phyloP scores from a whole-genome alignment of 1,139 yeast species.

The Nakaseomyces nivariensis region DNA sequence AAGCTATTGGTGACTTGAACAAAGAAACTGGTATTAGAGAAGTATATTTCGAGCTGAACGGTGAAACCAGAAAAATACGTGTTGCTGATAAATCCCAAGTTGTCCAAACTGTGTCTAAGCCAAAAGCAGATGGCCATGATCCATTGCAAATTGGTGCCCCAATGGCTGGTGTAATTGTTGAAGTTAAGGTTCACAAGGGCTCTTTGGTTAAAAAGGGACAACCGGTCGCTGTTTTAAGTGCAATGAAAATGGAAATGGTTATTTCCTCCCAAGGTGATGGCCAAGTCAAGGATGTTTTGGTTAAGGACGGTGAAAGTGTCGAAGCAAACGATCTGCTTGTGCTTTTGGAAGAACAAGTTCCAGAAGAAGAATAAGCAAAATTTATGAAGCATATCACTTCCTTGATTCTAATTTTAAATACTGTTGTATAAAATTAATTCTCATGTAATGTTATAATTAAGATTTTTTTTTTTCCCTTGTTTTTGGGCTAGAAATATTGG shows the following conservation, averaged over 20 bases:
- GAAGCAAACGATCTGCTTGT: slow-evolving; percentile 76
- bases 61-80: slow-evolving; percentile 94
- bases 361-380: not conserved
- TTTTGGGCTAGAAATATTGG: too few species aligned
- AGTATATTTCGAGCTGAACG: slow-evolving; percentile 94
- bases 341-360: slow-evolving; percentile 22
- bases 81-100: slow-evolving; percentile 82
- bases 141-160: slow-evolving; percentile 97
- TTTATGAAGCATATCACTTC: too few species aligned
- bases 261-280: slow-evolving; percentile 89
- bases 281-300: slow-evolving; percentile 60
- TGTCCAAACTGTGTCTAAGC: slow-evolving; percentile 74
- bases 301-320: slow-evolving; percentile 89
- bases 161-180: slow-evolving; percentile 98
- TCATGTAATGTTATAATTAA: not conserved
- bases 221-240: slow-evolving; percentile 86
- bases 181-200: slow-evolving; percentile 82
- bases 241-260: slow-evolving; percentile 99
- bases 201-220: slow-evolving; percentile 92
- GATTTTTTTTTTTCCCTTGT: not conserved
- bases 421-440: not conserved
- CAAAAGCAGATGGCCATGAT: slow-evolving; percentile 79
- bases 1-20: slow-evolving; percentile 88
- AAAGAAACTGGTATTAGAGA: slow-evolving; percentile 84
- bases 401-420: too few species aligned